Conservation (phyloP, 257 asterid species). For the Gentiana macrophylla region DNA sequence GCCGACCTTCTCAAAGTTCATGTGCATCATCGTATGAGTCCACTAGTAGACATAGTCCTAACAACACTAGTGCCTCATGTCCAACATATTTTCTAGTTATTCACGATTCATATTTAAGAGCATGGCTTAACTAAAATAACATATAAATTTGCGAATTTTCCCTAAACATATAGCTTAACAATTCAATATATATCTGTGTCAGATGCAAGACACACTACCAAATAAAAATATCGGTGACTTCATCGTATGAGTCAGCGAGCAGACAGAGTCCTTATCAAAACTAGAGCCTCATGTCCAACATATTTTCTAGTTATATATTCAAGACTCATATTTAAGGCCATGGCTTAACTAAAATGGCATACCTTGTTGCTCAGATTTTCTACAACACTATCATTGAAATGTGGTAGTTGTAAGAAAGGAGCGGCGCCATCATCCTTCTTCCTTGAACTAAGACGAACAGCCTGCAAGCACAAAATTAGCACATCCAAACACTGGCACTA, state of each 20-base stretch:
- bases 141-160: too few relatives aligned
- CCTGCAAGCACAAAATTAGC: slow-evolving; percentile 30
- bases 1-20: too few relatives aligned
- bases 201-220: neutral
- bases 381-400: slow-evolving; percentile 59
- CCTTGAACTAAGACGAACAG: slow-evolving; percentile 81
- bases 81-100: too few relatives aligned
- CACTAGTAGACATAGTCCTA: too few relatives aligned
- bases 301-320: neutral
- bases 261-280: too few relatives aligned
- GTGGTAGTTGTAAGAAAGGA: slow-evolving; percentile 90
- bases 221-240: neutral
- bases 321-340: neutral
- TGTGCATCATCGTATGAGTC: too few relatives aligned
- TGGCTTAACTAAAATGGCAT: neutral
- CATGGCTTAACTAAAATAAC: too few relatives aligned
- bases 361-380: slow-evolving; percentile 69
- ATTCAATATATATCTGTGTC: too few relatives aligned
- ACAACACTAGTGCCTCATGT: too few relatives aligned
- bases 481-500: too few relatives aligned
- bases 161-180: too few relatives aligned
- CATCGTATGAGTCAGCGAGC: neutral
- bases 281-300: neutral
- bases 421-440: slow-evolving; percentile 64
- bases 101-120: too few relatives aligned